These are phyloP conservation scores for Stemphylium lycopersici DNA, from an alignment of 2,329 filamentous ascomycete genomes.

Conservation along the genomic window DNA sequence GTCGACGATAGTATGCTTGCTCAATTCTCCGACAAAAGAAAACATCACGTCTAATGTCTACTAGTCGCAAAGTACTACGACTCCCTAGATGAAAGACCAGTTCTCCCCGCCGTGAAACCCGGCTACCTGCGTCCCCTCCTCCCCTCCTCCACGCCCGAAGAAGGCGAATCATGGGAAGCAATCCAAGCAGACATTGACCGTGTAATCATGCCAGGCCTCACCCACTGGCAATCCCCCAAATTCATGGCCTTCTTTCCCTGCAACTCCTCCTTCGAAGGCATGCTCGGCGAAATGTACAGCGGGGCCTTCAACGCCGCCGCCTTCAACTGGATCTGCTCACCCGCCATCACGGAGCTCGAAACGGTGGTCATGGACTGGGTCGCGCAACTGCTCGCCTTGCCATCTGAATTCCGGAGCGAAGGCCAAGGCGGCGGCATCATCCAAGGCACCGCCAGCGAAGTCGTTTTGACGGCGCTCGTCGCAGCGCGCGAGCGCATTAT, in stretches of 20 bases:
- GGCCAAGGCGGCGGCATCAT: constrained; percentile 89
- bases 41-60: not conserved
- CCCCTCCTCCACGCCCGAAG: constrained; percentile 67
- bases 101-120: constrained; percentile 78
- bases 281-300: constrained; percentile 91
- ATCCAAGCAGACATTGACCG: constrained; percentile 84
- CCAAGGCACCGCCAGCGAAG: constrained; percentile 88
- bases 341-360: constrained; percentile 90
- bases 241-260: constrained; percentile 97
- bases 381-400: constrained; percentile 74
- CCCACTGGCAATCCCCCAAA: constrained; percentile 89
- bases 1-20: constrained; percentile 77
- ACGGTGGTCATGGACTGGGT: constrained; percentile 94
- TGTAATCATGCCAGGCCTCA: constrained; percentile 89
- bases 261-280: constrained; percentile 78
- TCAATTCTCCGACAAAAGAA: too few relatives aligned
- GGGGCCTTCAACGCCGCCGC: constrained; percentile 86
- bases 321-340: constrained; percentile 97
- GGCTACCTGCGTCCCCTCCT: constrained; percentile 85
- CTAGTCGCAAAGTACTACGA: constrained; percentile 87
- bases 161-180: constrained; percentile 74
- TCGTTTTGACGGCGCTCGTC: constrained; percentile 83
- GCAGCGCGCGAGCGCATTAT: constrained; percentile 72
- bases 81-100: constrained; percentile 70
- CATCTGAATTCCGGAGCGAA: constrained; percentile 73